phyloP scores from a whole-genome alignment of 2,329 filamentous ascomycete species.

The Talaromyces sp. region DNA sequence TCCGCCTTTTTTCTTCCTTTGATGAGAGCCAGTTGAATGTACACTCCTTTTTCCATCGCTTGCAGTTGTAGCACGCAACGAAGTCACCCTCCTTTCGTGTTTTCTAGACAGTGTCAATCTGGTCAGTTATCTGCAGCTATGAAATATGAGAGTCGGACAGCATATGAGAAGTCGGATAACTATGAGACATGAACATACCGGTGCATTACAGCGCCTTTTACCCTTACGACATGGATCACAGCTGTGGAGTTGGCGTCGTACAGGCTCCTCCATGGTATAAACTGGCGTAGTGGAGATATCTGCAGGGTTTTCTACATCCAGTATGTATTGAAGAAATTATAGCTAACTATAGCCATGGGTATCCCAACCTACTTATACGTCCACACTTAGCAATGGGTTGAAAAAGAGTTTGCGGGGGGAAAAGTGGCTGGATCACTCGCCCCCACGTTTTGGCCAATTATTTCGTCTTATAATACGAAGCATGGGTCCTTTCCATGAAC shows the following conservation, averaged over 20 bases:
- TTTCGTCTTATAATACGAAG: background rate
- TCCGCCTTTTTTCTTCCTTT: slow-evolving; percentile 22
- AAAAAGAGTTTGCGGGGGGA: background rate
- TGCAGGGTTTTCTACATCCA: background rate
- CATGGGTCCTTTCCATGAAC: background rate
- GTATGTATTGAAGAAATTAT: background rate
- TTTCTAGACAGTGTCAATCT: slow-evolving; percentile 19
- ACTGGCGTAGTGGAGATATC: background rate
- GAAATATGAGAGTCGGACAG: background rate
- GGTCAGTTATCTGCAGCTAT: slow-evolving; percentile 1
- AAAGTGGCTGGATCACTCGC: background rate
- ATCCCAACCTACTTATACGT: background rate
- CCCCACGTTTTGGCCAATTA: slow-evolving; percentile 4
- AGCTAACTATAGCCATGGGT: background rate
- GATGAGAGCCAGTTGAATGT: slow-evolving; percentile 47
- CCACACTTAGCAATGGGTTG: background rate
- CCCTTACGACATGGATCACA: slow-evolving; percentile 16
- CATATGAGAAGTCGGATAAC: too few species aligned
- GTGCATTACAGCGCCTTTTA: slow-evolving; percentile 14
- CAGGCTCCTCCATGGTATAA: slow-evolving; percentile 1
- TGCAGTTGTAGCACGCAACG: slow-evolving; percentile 44
- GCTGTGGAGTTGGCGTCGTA: slow-evolving; percentile 13
- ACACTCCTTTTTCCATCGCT: slow-evolving; percentile 46
- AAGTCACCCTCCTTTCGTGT: slow-evolving; percentile 19
- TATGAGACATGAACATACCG: background rate